Evolutionary conservation across 805 yeast genomes (phyloP), one percentile per base, ranked within the genome.

Genomic region (Saccharomyces paradoxus): DNA sequence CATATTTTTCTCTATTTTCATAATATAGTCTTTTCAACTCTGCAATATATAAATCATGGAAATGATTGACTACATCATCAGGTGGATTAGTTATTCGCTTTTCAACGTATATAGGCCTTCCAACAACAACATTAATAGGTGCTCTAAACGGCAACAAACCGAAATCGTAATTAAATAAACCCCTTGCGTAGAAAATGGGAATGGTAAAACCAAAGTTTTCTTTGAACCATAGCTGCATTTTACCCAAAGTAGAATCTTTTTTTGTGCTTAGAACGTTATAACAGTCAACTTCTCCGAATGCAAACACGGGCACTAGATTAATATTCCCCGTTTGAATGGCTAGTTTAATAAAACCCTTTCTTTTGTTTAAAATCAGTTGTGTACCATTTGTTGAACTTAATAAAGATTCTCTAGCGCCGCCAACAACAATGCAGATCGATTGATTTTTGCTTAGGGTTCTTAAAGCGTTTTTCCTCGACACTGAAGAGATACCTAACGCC

Each of bases 401-500:
- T 41, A 94, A 74, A 1, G 95, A 83, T 64, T 94, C 99, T 56
- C 89, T 87, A 0, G 98, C 98, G 0, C 99, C 99, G 2, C 99
- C 99, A 26, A 94, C 84, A 1, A 94, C 98, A 55, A 94, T 84
- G 58, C 92, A 87, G 12, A 91, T 86, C 2, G 96, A 87, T 61
- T 81, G 84, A 59, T 85, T 82, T 55, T 82, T 79, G 50, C 71
- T 67, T 50, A 94, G 75, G 28, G 89, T 75, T 27, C 83, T 77
- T 57, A 79, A 71, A 48, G 94, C 86, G 59, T 91, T 89, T 49
- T 74, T 75, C 53, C 83, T 84, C 0, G 90, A 81, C 1, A 96
- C 97, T 9, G 96, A 83, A 2, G 96, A 86, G 22, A 89, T 78
- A 0, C 98, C 98, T 27, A 90, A 68, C 1, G 88, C 77, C 67